Evolutionary conservation across 805 yeast genomes (phyloP).

Genomic region (Starmerella apis): DNA sequence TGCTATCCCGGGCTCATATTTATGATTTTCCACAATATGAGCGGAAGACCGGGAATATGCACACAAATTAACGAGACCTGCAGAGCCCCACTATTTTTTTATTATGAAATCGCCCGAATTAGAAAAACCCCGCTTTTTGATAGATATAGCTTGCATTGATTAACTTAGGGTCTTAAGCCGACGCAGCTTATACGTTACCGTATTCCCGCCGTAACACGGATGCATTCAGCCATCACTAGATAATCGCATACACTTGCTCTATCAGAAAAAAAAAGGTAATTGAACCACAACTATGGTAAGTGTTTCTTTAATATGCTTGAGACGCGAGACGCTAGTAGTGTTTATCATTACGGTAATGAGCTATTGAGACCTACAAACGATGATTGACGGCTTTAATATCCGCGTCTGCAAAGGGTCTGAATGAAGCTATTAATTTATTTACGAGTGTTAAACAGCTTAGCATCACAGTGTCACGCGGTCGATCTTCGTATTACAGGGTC

Average conservation of each 20-base stretch:
- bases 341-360: too few species aligned
- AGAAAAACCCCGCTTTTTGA: conserved; percentile 4
- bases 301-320: too few species aligned
- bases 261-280: not conserved
- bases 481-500: too few species aligned
- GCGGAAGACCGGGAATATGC: not conserved
- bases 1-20: not conserved
- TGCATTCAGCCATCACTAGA: not conserved
- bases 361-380: too few species aligned
- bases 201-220: not conserved
- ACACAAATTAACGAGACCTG: not conserved
- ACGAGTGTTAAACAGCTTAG: too few species aligned
- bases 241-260: not conserved
- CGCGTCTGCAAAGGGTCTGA: too few species aligned
- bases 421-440: too few species aligned
- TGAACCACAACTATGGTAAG: not conserved
- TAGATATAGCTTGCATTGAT: not conserved
- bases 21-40: not conserved
- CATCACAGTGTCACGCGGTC: too few species aligned
- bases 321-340: too few species aligned
- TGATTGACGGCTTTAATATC: too few species aligned
- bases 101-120: not conserved
- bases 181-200: not conserved
- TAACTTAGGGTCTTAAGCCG: not conserved
- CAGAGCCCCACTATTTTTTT: not conserved